phyloP scores from a whole-genome alignment of 2,329 filamentous ascomycete species.

The Venturia pyrina region DNA sequence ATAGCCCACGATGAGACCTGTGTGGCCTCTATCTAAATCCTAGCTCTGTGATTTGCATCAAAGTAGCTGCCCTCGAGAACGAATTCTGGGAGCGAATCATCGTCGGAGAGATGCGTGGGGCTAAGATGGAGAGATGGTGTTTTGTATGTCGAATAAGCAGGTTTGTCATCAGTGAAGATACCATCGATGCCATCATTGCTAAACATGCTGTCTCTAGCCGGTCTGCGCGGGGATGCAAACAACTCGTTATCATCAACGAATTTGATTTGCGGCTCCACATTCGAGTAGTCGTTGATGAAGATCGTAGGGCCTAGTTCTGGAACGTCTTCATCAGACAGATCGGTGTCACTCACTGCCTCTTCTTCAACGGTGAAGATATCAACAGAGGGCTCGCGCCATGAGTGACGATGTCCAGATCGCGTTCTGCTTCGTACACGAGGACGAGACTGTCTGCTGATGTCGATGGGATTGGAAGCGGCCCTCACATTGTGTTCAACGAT shows the following conservation, averaged over 20 bases:
- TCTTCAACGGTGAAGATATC: slow-evolving; percentile 8
- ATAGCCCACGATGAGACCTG: neutral
- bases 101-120: neutral
- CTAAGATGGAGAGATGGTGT: neutral
- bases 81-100: neutral
- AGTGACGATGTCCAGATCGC: slow-evolving; percentile 10
- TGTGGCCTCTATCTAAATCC: neutral
- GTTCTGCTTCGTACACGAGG: neutral
- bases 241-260: neutral
- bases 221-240: neutral
- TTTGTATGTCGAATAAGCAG: neutral
- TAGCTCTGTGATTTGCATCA: neutral
- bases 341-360: slow-evolving; percentile 5
- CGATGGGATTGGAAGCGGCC: neutral
- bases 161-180: neutral
- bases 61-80: slow-evolving; percentile 1
- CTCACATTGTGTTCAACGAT: slow-evolving; percentile 1
- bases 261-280: neutral
- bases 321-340: neutral
- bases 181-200: neutral
- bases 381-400: slow-evolving; percentile 7
- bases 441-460: neutral
- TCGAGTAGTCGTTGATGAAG: neutral
- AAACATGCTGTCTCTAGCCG: neutral
- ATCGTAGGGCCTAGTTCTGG: neutral